Base-by-base conservation (phyloP, 352 stramenopile genomes). In the Globisporangium rhizosaccharum region DNA sequence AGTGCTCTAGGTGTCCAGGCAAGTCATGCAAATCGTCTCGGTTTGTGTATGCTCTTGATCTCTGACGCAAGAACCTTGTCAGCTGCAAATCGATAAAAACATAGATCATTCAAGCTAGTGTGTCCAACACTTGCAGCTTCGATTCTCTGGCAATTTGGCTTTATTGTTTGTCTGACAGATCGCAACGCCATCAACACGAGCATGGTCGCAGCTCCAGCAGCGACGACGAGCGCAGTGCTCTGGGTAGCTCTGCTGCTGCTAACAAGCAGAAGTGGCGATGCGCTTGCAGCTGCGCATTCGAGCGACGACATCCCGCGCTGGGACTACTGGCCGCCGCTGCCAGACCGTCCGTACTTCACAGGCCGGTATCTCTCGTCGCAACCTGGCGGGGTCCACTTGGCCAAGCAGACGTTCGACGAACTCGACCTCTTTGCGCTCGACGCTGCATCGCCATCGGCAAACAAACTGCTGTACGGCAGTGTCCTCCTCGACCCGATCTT, bases 291-390 rank as follows among this genome's bases (percentile, higher is more conserved):
- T n/a, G n/a, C 30, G 5, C 23, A 7, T 53, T 56, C n/a, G 49
- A 61, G 33, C 25, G 63, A 57, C 0, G 20, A 37, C 1, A 56
- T 82, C 10, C 50, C 51, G 20, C 77, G 67, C 55, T 92, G 82
- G 82, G 78, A 92, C 56, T 89, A 70, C 59, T 92, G 80, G 79
- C 72, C 74, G 15, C 74, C 76, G 50, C 69, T 92, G 37, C 56
- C 64, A 0, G 60, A 59, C 12, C 53, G 59, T 2, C 68, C 71
- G 47, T 68, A 68, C 48, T 89, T 92, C 70, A 85, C 76, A 41
- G 79, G 77, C 30, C 68, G 66, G 37, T 92, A 82, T 42, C 50
- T 92, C 50, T 54, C 70, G 14, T 89, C 82, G 23, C 57, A 68
- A 51, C 82, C 82, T 1, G 73, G 71, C 39, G 57, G 67, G 5